Conservation (phyloP, 495 filamentous ascomycete genomes). For the Pyrenula aspistea region DNA sequence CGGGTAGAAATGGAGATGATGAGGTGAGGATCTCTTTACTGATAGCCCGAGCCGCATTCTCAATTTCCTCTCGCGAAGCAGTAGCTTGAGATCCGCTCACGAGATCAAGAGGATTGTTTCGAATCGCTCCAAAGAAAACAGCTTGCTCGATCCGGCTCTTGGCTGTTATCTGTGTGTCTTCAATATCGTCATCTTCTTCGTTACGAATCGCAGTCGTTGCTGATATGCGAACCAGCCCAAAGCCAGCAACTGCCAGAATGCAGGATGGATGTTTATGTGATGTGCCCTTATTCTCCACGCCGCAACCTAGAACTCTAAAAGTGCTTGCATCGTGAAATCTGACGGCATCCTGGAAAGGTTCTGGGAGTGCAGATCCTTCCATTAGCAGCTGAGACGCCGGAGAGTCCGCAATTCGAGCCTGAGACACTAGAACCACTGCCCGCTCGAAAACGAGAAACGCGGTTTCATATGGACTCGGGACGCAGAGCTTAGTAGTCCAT, state of each 20-base stretch:
- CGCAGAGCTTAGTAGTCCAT: slow-evolving; percentile 54
- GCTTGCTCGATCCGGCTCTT: slow-evolving; percentile 89
- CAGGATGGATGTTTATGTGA: slow-evolving; percentile 44
- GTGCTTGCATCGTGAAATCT: slow-evolving; percentile 57
- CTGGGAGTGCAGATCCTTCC: slow-evolving; percentile 43
- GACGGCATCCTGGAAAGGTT: slow-evolving; percentile 71
- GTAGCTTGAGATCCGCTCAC: slow-evolving; percentile 44
- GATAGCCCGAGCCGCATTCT: slow-evolving; percentile 63
- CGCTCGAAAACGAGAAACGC: slow-evolving; percentile 74
- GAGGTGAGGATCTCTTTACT: slow-evolving; percentile 76
- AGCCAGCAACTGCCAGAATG: slow-evolving; percentile 64
- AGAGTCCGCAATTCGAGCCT: slow-evolving; percentile 43
- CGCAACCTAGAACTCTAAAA: slow-evolving; percentile 33
- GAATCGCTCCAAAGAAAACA: slow-evolving; percentile 75
- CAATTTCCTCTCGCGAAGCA: slow-evolving; percentile 58
- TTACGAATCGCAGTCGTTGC: slow-evolving; percentile 16
- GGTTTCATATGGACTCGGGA: slow-evolving; percentile 63
- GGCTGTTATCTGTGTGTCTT: slow-evolving; percentile 46
- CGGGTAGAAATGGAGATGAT: slow-evolving; percentile 56
- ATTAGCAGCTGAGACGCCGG: slow-evolving; percentile 59
- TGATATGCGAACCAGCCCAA: slow-evolving; percentile 62
- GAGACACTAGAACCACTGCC: slow-evolving; percentile 64
- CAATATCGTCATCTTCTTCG: slow-evolving; percentile 13
- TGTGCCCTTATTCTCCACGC: slow-evolving; percentile 23
- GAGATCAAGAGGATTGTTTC: slow-evolving; percentile 72